phyloP scores from a whole-genome alignment of 1,139 yeast species.

The Candida sanyaensis region DNA sequence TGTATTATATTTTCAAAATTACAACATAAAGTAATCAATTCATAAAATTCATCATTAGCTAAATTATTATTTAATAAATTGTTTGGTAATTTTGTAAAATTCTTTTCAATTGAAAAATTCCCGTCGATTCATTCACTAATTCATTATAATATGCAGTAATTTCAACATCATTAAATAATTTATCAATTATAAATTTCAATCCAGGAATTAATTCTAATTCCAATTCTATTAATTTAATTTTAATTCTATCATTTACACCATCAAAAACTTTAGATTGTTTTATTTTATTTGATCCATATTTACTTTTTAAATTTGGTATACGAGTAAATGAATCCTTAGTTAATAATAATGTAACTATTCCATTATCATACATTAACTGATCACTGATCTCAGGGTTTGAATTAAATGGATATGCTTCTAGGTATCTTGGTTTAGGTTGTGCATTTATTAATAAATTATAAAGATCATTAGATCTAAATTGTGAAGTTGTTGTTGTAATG shows the following conservation, averaged over 20 bases:
- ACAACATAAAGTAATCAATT: constrained; percentile 7
- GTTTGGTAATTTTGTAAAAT: neutral
- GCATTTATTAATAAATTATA: neutral
- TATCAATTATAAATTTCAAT: constrained; percentile 10
- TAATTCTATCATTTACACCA: neutral
- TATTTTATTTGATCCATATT: neutral
- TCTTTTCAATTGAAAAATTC: neutral
- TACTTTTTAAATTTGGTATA: constrained; percentile 1
- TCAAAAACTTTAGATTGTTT: neutral
- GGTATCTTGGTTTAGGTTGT: neutral
- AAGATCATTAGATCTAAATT: neutral
- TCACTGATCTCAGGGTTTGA: neutral
- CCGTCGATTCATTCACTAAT: neutral
- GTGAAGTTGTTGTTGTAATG: neutral
- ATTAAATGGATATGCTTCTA: neutral
- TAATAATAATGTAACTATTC: neutral
- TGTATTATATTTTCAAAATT: constrained; percentile 3
- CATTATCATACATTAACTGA: neutral
- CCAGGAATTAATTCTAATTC: constrained; percentile 1
- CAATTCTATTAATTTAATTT: neutral
- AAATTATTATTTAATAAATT: neutral
- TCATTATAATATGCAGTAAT: neutral
- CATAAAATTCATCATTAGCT: constrained; percentile 9
- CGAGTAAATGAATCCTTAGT: neutral
- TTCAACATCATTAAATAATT: neutral